A percentile compares a stretch with the other conserved stretches of the same genome.
These are phyloP conservation scores for Podospora pseudocomata DNA, from an alignment of 495 filamentous ascomycete genomes.

Conservation along the genomic window DNA sequence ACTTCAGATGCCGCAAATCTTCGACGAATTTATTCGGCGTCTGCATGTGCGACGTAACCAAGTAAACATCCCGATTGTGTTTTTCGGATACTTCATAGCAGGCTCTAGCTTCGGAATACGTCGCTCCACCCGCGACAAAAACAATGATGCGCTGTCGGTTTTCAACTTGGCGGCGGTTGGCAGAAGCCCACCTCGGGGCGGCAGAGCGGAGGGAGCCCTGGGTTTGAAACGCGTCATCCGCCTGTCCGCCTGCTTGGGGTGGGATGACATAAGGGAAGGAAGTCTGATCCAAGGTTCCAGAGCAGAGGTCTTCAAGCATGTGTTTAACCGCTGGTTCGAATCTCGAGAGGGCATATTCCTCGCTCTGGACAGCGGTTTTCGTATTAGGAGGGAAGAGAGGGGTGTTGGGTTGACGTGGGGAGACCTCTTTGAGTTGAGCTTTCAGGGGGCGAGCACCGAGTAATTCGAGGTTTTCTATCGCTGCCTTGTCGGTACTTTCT, in stretches of 20 bases:
- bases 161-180: constrained; percentile 68
- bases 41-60: constrained; percentile 89
- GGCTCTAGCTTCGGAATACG: constrained; percentile 78
- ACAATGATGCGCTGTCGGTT: constrained; percentile 88
- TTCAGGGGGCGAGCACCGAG: constrained; percentile 75
- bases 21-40: constrained; percentile 73
- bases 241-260: constrained; percentile 47
- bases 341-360: constrained; percentile 63
- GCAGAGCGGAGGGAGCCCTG: constrained; percentile 78
- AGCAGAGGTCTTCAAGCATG: constrained; percentile 74
- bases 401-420: constrained; percentile 50
- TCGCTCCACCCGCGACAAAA: constrained; percentile 95
- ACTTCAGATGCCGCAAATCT: constrained; percentile 74
- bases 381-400: constrained; percentile 65
- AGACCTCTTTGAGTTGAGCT: constrained; percentile 63
- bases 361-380: constrained; percentile 49
- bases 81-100: constrained; percentile 82
- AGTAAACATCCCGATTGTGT: constrained; percentile 74
- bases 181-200: constrained; percentile 92
- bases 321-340: constrained; percentile 69
- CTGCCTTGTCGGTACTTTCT: constrained; percentile 52
- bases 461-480: constrained; percentile 73
- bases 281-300: constrained; percentile 61
- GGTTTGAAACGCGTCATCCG: constrained; percentile 51
- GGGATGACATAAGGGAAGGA: constrained; percentile 81